These are phyloP conservation scores for Suhomyces vadensis DNA, from an alignment of 805 yeast species.

Conservation along the genomic window DNA sequence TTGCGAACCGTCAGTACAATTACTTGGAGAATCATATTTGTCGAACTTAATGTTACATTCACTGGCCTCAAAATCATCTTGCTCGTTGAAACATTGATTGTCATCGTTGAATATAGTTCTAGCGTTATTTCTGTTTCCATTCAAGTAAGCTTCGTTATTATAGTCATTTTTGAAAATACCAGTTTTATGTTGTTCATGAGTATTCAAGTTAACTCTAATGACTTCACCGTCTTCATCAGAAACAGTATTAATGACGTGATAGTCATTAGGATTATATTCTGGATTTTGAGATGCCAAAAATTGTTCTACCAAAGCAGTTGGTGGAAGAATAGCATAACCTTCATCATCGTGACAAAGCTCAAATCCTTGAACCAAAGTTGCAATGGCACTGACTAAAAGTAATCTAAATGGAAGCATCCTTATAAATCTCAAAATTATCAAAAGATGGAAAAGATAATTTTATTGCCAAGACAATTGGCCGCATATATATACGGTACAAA, in stretches of 20 bases:
- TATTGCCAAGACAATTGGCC: not conserved
- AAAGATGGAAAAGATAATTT: conserved; percentile 4
- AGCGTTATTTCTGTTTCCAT: conserved; percentile 1
- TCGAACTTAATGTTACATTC: conserved; percentile 13
- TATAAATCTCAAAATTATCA: not conserved
- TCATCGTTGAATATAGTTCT: conserved; percentile 11
- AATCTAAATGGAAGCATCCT: conserved; percentile 12
- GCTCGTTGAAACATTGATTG: conserved; percentile 14
- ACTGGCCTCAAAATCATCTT: conserved; percentile 9
- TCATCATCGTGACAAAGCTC: conserved; percentile 11
- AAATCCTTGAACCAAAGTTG: conserved; percentile 11
- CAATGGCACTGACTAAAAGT: conserved; percentile 7
- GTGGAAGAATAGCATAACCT: conserved; percentile 16
- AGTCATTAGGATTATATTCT: conserved; percentile 8
- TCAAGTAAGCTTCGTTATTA: conserved; percentile 12
- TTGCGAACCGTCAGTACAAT: conserved; percentile 14
- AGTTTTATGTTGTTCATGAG: conserved; percentile 13
- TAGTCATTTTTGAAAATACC: conserved; percentile 14
- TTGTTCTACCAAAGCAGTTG: conserved; percentile 13
- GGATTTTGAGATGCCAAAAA: conserved; percentile 8
- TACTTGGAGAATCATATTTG: conserved; percentile 11
- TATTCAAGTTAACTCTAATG: conserved; percentile 15
- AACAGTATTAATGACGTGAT: conserved; percentile 15
- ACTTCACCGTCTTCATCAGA: conserved; percentile 14
- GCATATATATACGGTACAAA: not conserved